Evolutionary conservation across 768 basidiomycete species (phyloP), one percentile per base, ranked within the genome.

Genomic region (Macrolepiota dolichaula): DNA sequence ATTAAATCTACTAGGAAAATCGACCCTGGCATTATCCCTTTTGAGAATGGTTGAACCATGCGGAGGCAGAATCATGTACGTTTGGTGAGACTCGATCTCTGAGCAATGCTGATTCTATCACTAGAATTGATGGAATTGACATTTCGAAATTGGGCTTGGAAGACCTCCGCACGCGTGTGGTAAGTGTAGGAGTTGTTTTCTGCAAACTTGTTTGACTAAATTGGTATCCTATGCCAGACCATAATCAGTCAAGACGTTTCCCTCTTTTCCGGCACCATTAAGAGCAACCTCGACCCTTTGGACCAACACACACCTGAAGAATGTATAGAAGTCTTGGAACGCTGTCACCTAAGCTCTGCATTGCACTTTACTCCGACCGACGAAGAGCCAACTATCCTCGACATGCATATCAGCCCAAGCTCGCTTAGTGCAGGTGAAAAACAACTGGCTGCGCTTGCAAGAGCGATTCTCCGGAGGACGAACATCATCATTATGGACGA

Each of bases 381-480:
- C 15, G 70, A 71, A 12, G 73, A 76, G 53, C 65, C 74, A 1
- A 73, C 74, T 9, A 57, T 75, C 17, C 75, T 93, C 13, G 83
- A 89, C 61, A 84, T 86, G 72, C 77, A 81, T 0, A 85, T 93
- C 29, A 85, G 81, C 57, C 82, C 84, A 24, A 86, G 85, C 17
- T 85, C 86, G 54, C 73, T 92, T 65, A 85, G 86, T 55, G 89
- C 89, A 13, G 91, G 92, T 38, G 90, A 94, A 70, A 79, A 91
- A 50, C 93, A 95, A 64, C 76, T 91, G 1, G 77, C 89, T 10
- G 85, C 88, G 0, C 73, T 91, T 55, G 85, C 88, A 19, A 81
- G 88, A n/a, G 88, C 88, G 0, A 80, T 88, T 40, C 69, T 91
- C 44, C 77, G 88, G 57, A 72, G 81, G 50, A 88, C 85, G 7